A percentile compares a stretch with the other conserved stretches of the same genome.
phyloP scores from a whole-genome alignment of 495 filamentous ascomycete species.

The Trichoderma asperelloides region DNA sequence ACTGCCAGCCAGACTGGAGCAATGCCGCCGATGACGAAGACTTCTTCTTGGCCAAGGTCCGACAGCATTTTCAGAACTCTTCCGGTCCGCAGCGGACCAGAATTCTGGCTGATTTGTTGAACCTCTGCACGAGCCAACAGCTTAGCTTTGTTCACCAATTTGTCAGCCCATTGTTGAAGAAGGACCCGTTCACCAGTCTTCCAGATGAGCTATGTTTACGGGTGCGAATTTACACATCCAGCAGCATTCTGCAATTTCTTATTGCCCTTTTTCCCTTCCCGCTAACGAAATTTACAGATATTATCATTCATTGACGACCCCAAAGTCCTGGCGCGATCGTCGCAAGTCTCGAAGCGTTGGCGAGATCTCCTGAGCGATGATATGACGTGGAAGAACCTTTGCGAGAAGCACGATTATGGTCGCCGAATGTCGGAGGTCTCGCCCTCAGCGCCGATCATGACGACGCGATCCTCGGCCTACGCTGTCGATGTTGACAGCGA shows the following conservation, averaged over 20 bases:
- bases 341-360: constrained; percentile 89
- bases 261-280: neutral
- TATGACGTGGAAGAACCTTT: constrained; percentile 95
- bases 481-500: constrained; percentile 19
- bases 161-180: constrained; percentile 84
- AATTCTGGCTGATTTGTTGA: constrained; percentile 74
- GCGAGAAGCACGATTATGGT: constrained; percentile 84
- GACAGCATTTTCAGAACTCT: constrained; percentile 42
- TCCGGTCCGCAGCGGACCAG: constrained; percentile 44
- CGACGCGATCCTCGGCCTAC: constrained; percentile 13
- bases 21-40: constrained; percentile 43
- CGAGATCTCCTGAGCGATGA: constrained; percentile 89
- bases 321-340: constrained; percentile 80
- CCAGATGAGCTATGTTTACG: constrained; percentile 88
- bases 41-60: constrained; percentile 38
- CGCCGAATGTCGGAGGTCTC: constrained; percentile 42
- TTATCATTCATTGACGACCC: constrained; percentile 93
- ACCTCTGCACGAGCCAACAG: constrained; percentile 86
- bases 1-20: constrained; percentile 44
- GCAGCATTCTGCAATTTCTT: constrained; percentile 8
- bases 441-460: neutral
- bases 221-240: constrained; percentile 38
- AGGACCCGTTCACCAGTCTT: constrained; percentile 83
- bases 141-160: constrained; percentile 92
- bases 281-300: constrained; percentile 43